phyloP scores from a whole-genome alignment of 2,329 filamentous ascomycete species.

The Alternaria solani region DNA sequence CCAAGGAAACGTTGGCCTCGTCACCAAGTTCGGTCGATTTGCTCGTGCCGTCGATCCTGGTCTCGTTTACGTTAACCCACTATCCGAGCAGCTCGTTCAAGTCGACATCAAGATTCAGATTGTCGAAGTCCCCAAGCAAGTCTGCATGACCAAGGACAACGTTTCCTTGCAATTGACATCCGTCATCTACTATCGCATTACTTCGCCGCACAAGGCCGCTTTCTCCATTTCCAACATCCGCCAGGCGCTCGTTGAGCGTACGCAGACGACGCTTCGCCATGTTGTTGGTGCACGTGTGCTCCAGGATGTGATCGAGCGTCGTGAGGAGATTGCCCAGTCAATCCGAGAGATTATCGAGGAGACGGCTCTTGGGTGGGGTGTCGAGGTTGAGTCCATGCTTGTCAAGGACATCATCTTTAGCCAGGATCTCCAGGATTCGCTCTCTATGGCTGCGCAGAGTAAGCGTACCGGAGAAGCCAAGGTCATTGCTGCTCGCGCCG shows the following conservation, averaged over 20 bases:
- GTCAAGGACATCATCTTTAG: slow-evolving; percentile 99
- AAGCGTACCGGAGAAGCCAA: slow-evolving; percentile 99
- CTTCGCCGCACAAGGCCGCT: slow-evolving; percentile 92
- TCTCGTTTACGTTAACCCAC: slow-evolving; percentile 95
- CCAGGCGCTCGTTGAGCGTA: slow-evolving; percentile 96
- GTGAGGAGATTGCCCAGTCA: slow-evolving; percentile 93
- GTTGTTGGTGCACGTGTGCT: slow-evolving; percentile 94
- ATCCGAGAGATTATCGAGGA: slow-evolving; percentile 98
- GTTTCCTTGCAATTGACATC: slow-evolving; percentile 92
- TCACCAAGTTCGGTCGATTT: slow-evolving; percentile 95
- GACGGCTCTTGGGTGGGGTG: slow-evolving; percentile 92
- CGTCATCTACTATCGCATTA: slow-evolving; percentile 99
- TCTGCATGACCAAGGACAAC: slow-evolving; percentile 99
- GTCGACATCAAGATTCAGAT: slow-evolving; percentile 99
- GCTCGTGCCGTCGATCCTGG: slow-evolving; percentile 96
- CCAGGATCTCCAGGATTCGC: slow-evolving; percentile 90
- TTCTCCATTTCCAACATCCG: slow-evolving; percentile 96
- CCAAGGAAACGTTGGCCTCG: slow-evolving; percentile 93
- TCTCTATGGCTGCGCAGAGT: slow-evolving; percentile 98
- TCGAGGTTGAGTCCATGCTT: slow-evolving; percentile 96
- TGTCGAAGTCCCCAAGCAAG: slow-evolving; percentile 92
- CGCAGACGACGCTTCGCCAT: slow-evolving; percentile 95
- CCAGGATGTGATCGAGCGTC: slow-evolving; percentile 97
- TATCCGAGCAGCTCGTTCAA: slow-evolving; percentile 87
- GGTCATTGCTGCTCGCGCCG: slow-evolving; percentile 95